Evolutionary conservation across 345 rosid species (phyloP).

Genomic region (Erysimum cheiranthoides): DNA sequence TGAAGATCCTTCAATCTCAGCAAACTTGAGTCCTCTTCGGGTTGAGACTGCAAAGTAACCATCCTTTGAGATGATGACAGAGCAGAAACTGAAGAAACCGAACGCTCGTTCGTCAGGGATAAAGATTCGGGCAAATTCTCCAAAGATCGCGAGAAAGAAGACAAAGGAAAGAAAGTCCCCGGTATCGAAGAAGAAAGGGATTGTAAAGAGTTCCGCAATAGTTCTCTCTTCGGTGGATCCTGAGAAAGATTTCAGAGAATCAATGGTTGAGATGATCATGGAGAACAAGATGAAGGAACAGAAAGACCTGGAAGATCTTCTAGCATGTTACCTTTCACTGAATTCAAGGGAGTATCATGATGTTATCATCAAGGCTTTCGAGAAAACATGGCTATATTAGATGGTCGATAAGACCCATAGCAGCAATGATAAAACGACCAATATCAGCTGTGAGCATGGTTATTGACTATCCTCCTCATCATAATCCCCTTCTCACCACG

Average conservation of each 20-base stretch:
- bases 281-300: conserved; percentile 68
- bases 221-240: conserved; percentile 79
- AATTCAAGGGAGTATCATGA: conserved; percentile 71
- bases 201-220: conserved; percentile 58
- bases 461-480: too few species aligned
- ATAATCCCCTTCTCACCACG: too few species aligned
- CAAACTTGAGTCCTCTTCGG: conserved; percentile 36
- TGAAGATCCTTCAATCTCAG: conserved; percentile 22
- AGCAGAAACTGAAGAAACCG: conserved; percentile 41
- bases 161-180: conserved; percentile 36
- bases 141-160: conserved; percentile 58
- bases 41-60: conserved; percentile 45
- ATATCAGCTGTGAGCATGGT: too few species aligned
- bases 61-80: conserved; percentile 32
- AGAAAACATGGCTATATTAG: conserved; percentile 65
- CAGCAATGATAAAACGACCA: too few species aligned
- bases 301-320: conserved; percentile 81
- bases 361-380: conserved; percentile 70
- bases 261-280: conserved; percentile 89
- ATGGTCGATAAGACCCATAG: too few species aligned
- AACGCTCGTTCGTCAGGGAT: conserved; percentile 43
- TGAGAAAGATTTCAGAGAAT: conserved; percentile 75
- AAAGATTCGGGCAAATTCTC: conserved; percentile 63
- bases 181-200: conserved; percentile 38
- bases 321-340: conserved; percentile 78